Base-by-base conservation (phyloP, 2,329 filamentous ascomycete species). In the Pseudocercospora fijiensis region DNA sequence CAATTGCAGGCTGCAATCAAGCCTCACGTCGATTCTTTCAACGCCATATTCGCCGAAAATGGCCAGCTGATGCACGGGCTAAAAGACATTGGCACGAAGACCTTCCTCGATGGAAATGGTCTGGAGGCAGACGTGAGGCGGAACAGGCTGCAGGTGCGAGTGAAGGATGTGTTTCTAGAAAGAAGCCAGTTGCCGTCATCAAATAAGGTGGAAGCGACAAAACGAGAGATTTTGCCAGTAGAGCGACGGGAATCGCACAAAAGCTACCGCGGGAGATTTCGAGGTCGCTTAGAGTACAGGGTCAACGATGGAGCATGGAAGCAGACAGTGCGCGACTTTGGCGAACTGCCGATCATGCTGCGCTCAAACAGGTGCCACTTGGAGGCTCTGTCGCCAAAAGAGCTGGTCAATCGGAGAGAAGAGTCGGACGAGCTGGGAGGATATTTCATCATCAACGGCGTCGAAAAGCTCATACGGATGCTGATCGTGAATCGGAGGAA, bases 391-490 rank as follows among this genome's bases (percentile, higher is more conserved):
- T 89, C 91, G 5, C 95, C 95, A 0, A 88, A 89, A 10, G 84
- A 90, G 72, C 84, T 99, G 16, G 92, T 98, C 28, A 84, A 90
- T 67, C 87, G 87, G 65, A 96, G 97, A 76, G 95, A 99, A 79
- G 95, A 99, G 78, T 90, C 93, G 0, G 95, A 99, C 78, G 95
- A 99, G 78, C 80, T 98, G 30, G 95, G 95, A 41, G 95, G 95
- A 51, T 99, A 98, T 78, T 99, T 98, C 75, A 88, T 99, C 72
- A 90, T 99, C 73, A 99, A 99, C 76, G 95, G 95, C 69, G 96
- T 93, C 74, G 95, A 99, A 78, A 98, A 97, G 81, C 86, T 98
- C 63, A 92, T 98, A 72, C 91, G 95, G 75, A 88, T 98, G 82
- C 84, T 99, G 67, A 88, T 96, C 68, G 86, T 98, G 66, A 92